Evolutionary conservation across 176 grass and related monocot genomes (phyloP), one percentile per base, ranked within the genome.

Genomic region (Cocos nucifera): DNA sequence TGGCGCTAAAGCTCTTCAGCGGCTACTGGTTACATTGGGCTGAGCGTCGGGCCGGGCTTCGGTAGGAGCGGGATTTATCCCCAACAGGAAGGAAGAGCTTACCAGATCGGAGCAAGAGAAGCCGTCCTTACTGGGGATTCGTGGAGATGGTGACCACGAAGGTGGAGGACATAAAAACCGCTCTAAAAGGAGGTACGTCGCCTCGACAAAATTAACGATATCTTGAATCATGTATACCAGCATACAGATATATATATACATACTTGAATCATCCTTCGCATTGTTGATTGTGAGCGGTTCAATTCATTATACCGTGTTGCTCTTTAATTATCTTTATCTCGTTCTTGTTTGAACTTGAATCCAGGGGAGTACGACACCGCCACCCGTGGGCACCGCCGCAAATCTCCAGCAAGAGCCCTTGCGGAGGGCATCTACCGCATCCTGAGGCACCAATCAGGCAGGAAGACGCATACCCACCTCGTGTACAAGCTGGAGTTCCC

Each of bases 401-500:
- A 17, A 27, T 0, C 73, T 0, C 52, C 70, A 49, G 86, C 85
- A 22, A 77, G 82, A 25, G 90, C 82, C 17, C 71, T 89, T 62
- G 90, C 76, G n/a, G 90, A 95, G 78, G 90, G 82, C 29, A 59
- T 86, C 55, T 89, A 95, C 80, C 79, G 82, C 76, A 95, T 95
- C 58, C 9, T 89, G 15, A 70, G 61, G 56, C 90, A 95, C 70
- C 75, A 76, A 3, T 54, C 75, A 4, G 67, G 72, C 7, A 39
- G 67, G 9, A 55, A 63, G 60, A 62, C 19, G 39, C 86, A 87
- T 61, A 87, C 91, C 51, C 86, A 96, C 69, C 83, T 96, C 50
- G 54, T 96, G 49, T 90, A 96, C 86, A 96, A 87, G 80, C 80
- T 96, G 5, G 91, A 96, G 63, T 82, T 96, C 15, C 91, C 83